phyloP scores from a whole-genome alignment of 176 grass and related monocot genomes.

The Rhynchospora tenuis region DNA sequence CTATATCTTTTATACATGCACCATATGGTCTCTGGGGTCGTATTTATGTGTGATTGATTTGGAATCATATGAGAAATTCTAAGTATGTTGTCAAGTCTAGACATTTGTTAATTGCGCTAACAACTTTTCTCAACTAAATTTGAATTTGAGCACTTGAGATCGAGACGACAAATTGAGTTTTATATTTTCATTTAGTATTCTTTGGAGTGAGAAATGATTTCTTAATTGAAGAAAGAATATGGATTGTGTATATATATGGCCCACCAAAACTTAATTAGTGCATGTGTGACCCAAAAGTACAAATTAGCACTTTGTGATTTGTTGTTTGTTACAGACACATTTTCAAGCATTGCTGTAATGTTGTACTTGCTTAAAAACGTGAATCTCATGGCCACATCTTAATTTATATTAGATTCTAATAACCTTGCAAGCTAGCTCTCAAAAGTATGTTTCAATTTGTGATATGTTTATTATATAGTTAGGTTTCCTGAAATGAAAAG shows the following conservation, averaged over 20 bases:
- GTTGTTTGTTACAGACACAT: neutral
- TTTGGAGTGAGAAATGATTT: neutral
- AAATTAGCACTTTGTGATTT: neutral
- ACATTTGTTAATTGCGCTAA: neutral
- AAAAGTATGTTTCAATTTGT: neutral
- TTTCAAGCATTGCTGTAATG: neutral
- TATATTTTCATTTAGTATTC: neutral
- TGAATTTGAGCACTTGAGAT: neutral
- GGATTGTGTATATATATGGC: neutral
- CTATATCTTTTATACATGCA: neutral
- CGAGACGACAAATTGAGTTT: neutral
- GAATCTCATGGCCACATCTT: neutral
- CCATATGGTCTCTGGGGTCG: neutral
- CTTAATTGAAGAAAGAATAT: neutral
- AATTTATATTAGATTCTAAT: neutral
- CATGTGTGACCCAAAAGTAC: neutral
- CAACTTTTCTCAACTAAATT: neutral
- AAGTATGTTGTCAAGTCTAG: neutral
- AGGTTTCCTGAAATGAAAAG: neutral
- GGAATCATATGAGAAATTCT: neutral
- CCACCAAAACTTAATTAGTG: neutral
- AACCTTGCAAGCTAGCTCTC: neutral
- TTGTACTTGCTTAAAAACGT: constrained; percentile 9
- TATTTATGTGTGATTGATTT: neutral
- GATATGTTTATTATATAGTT: neutral